phyloP scores from a whole-genome alignment of 2,329 filamentous ascomycete species.

The Reticulascus tulasneorum region DNA sequence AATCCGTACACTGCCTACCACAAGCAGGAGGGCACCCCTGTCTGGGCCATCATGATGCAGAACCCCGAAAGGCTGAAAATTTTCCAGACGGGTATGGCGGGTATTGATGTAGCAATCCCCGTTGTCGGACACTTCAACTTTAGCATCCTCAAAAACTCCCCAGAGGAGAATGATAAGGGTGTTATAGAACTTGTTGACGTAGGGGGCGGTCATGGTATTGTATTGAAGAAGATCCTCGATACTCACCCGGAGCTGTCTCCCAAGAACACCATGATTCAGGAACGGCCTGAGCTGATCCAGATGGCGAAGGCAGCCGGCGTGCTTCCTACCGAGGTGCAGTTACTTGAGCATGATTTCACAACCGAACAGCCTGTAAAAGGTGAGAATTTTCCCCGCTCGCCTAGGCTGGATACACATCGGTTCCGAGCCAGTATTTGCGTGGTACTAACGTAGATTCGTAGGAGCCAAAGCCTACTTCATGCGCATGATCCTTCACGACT shows the following conservation, averaged over 20 bases:
- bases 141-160: slow-evolving; percentile 18
- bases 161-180: slow-evolving; percentile 11
- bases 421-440: not conserved
- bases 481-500: slow-evolving; percentile 30
- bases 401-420: too few species aligned
- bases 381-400: slow-evolving; percentile 4
- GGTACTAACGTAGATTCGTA: slow-evolving; percentile 3
- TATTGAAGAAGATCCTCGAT: slow-evolving; percentile 24
- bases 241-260: slow-evolving; percentile 21
- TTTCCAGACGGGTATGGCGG: slow-evolving; percentile 28
- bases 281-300: slow-evolving; percentile 21
- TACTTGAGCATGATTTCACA: slow-evolving; percentile 25
- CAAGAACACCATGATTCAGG: slow-evolving; percentile 21
- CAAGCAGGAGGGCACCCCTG: slow-evolving; percentile 27
- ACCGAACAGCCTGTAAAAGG: slow-evolving; percentile 25
- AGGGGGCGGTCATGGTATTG: slow-evolving; percentile 24
- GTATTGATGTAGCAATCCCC: slow-evolving; percentile 27
- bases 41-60: slow-evolving; percentile 28
- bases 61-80: slow-evolving; percentile 22
- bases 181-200: slow-evolving; percentile 25
- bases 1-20: slow-evolving; percentile 27
- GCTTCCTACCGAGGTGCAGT: slow-evolving; percentile 17
- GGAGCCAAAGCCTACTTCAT: slow-evolving; percentile 31
- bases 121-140: slow-evolving; percentile 29
- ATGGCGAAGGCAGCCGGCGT: slow-evolving; percentile 16